These are phyloP conservation scores for Magnusiomyces tetraspermus DNA, from an alignment of 1,139 yeast genomes.

Conservation along the genomic window DNA sequence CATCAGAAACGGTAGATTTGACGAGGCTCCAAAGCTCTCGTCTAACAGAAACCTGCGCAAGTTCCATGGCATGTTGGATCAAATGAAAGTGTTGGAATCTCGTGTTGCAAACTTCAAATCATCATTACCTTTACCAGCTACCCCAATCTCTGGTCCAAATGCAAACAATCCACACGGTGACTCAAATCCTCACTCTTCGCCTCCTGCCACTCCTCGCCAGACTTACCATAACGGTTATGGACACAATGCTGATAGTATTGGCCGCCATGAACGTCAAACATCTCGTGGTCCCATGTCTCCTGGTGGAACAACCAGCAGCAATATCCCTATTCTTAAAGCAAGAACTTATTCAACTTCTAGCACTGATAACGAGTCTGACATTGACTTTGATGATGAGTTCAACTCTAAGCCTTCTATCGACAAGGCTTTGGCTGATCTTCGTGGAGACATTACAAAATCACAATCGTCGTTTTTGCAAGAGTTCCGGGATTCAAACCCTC, in stretches of 20 bases:
- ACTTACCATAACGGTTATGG: not conserved
- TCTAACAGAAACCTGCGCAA: constrained; percentile 27
- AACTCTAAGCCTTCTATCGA: not conserved
- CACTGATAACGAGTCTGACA: not conserved
- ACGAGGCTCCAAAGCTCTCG: constrained; percentile 14
- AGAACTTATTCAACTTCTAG: not conserved
- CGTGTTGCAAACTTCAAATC: constrained; percentile 30
- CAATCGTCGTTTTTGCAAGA: not conserved
- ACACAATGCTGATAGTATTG: not conserved
- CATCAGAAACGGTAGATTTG: not conserved
- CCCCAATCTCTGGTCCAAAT: not conserved
- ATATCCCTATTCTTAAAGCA: not conserved
- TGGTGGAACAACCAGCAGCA: not conserved
- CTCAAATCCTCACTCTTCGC: not conserved
- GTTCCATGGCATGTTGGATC: constrained; percentile 31
- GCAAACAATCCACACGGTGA: not conserved
- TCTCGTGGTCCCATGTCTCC: not conserved
- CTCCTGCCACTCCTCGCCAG: not conserved
- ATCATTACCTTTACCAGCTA: constrained; percentile 21
- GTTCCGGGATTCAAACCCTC: not conserved
- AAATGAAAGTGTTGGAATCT: constrained; percentile 26
- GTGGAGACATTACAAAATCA: not conserved
- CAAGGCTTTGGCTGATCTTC: not conserved
- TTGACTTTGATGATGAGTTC: not conserved
- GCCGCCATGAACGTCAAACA: not conserved